Evolutionary conservation across 2,329 filamentous ascomycete genomes (phyloP).

Genomic region (Fusarium annulatum): DNA sequence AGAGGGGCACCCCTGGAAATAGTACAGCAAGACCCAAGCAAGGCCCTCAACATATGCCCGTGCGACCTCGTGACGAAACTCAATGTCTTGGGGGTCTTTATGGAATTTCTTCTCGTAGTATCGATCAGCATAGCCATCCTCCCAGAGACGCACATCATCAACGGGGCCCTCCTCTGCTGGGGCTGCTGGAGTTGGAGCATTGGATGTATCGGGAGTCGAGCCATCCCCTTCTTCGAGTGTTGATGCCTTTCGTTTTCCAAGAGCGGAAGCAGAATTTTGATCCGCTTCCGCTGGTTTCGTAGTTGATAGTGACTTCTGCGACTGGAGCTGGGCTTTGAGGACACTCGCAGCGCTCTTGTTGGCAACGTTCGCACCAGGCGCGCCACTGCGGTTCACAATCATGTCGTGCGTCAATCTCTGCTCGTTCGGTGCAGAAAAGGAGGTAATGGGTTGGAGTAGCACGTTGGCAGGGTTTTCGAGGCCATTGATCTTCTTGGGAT

Average conservation of each 20-base stretch:
- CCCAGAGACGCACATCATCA: slow-evolving; percentile 92
- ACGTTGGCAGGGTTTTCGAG: slow-evolving; percentile 51
- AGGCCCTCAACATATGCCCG: slow-evolving; percentile 94
- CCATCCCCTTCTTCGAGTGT: slow-evolving; percentile 72
- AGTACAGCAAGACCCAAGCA: slow-evolving; percentile 95
- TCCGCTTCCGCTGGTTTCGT: slow-evolving; percentile 41
- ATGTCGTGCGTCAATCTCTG: slow-evolving; percentile 81
- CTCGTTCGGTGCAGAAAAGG: slow-evolving; percentile 63
- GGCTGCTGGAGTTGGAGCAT: slow-evolving; percentile 56
- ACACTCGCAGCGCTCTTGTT: slow-evolving; percentile 96
- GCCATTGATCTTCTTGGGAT: slow-evolving; percentile 44
- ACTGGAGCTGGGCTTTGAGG: slow-evolving; percentile 82
- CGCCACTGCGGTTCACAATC: slow-evolving; percentile 78
- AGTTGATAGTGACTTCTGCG: slow-evolving; percentile 39
- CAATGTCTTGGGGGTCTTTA: slow-evolving; percentile 81
- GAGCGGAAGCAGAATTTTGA: slow-evolving; percentile 59
- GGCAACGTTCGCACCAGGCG: slow-evolving; percentile 77
- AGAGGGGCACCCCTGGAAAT: slow-evolving; percentile 96
- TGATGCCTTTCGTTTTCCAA: slow-evolving; percentile 83
- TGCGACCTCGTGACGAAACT: slow-evolving; percentile 89
- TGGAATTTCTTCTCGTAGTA: slow-evolving; percentile 98
- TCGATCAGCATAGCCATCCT: slow-evolving; percentile 91
- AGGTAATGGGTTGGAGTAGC: slow-evolving; percentile 55
- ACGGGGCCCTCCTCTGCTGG: slow-evolving; percentile 71
- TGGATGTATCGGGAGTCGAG: slow-evolving; percentile 68